Conservation (phyloP, 768 basidiomycete genomes). For the Sistotremastrum niveocremeum region DNA sequence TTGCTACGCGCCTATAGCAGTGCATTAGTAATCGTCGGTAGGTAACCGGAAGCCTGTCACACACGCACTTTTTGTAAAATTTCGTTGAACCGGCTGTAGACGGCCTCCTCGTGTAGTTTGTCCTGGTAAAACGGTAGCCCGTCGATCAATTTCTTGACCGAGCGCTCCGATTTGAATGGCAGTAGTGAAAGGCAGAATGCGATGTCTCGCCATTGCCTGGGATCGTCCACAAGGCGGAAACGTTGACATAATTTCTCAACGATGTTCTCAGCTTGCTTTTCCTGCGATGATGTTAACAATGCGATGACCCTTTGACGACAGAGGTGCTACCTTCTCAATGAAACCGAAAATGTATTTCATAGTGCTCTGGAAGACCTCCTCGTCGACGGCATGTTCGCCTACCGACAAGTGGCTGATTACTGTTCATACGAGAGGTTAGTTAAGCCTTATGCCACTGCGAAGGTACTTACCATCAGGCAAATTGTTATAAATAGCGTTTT, state of each 20-base stretch:
- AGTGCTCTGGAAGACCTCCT: conserved; percentile 83
- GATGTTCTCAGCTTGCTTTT: conserved; percentile 95
- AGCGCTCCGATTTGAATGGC: conserved; percentile 94
- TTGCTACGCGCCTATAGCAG: conserved; percentile 59
- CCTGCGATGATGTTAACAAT: conserved; percentile 30
- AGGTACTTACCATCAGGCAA: conserved; percentile 69
- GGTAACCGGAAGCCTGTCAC: neutral
- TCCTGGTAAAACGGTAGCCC: conserved; percentile 88
- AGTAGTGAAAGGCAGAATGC: conserved; percentile 89
- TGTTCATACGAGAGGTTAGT: conserved; percentile 14
- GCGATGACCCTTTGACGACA: conserved; percentile 5
- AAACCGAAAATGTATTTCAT: conserved; percentile 93
- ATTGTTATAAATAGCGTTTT: conserved; percentile 99
- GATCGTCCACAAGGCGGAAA: conserved; percentile 77
- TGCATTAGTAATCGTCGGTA: neutral
- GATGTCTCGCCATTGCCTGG: conserved; percentile 95
- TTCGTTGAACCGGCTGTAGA: conserved; percentile 73
- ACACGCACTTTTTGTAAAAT: conserved; percentile 71
- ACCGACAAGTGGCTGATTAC: conserved; percentile 92
- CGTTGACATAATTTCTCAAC: conserved; percentile 97
- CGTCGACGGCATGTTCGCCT: conserved; percentile 84
- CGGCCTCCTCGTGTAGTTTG: conserved; percentile 80
- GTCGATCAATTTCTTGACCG: conserved; percentile 92
- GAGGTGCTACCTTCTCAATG: conserved; percentile 69
- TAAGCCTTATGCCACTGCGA: neutral